A percentile compares a stretch with the other conserved stretches of the same genome.
phyloP scores from a whole-genome alignment of 2,329 filamentous ascomycete species.

The Hymenoscyphus fraxineus region DNA sequence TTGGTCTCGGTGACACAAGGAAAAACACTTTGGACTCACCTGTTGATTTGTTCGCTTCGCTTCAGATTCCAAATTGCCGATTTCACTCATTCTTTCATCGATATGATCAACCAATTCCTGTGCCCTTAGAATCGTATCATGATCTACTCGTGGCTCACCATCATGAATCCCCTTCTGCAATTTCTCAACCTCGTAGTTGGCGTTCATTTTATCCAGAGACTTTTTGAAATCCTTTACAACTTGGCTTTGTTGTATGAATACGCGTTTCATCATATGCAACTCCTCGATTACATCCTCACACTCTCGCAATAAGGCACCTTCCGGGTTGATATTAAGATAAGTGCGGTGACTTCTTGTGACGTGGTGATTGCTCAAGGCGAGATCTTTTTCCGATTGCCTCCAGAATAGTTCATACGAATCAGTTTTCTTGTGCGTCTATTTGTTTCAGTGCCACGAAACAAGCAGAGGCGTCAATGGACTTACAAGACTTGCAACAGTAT shows the following conservation, averaged over 20 bases:
- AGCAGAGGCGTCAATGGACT: constrained; percentile 19
- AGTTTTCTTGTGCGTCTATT: constrained; percentile 38
- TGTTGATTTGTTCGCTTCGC: constrained; percentile 14
- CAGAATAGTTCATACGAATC: constrained; percentile 39
- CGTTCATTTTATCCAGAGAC: constrained; percentile 11
- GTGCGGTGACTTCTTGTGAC: background rate
- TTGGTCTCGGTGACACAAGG: background rate
- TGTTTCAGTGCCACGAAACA: background rate
- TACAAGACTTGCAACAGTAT: constrained; percentile 41
- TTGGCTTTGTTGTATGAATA: constrained; percentile 32
- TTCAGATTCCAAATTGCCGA: constrained; percentile 18
- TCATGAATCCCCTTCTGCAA: constrained; percentile 15
- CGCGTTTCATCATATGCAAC: constrained; percentile 41
- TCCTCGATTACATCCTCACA: constrained; percentile 44
- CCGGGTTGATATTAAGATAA: constrained; percentile 39
- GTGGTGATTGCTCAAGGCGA: background rate
- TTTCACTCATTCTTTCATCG: constrained; percentile 24
- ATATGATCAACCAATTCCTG: constrained; percentile 24
- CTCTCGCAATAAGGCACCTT: constrained; percentile 40
- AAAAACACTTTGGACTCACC: background rate
- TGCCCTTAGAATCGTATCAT: constrained; percentile 17
- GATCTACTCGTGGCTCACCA: constrained; percentile 10
- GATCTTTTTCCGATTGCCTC: constrained; percentile 33
- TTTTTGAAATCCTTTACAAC: constrained; percentile 17
- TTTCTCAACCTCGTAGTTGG: constrained; percentile 27